Evolutionary conservation across 2,329 filamentous ascomycete genomes (phyloP).

Genomic region (Fusarium citri): DNA sequence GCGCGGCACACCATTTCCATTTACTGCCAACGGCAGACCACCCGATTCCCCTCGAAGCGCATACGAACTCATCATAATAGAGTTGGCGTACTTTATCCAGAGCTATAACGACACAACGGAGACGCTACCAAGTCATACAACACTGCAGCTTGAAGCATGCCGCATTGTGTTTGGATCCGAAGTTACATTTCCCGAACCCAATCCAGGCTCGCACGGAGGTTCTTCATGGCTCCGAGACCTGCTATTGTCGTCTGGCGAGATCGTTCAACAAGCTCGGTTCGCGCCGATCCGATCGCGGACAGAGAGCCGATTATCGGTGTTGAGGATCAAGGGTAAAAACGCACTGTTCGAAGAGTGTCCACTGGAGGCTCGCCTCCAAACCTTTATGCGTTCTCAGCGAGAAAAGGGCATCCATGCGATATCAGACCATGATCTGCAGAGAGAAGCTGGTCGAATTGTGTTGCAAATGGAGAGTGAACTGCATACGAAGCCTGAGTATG

Average conservation of each 20-base stretch:
- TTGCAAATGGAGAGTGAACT: slow-evolving; percentile 31
- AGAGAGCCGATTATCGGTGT: slow-evolving; percentile 21
- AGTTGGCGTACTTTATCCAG: slow-evolving; percentile 38
- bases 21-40: slow-evolving; percentile 27
- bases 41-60: slow-evolving; percentile 38
- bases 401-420: background rate
- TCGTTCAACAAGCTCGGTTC: slow-evolving; percentile 27
- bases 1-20: slow-evolving; percentile 32
- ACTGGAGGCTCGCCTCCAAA: slow-evolving; percentile 23
- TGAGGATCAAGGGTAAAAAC: slow-evolving; percentile 33
- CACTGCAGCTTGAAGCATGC: slow-evolving; percentile 32
- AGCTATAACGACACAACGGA: slow-evolving; percentile 26
- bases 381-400: slow-evolving; percentile 1
- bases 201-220: slow-evolving; percentile 6
- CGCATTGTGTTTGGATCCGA: slow-evolving; percentile 41
- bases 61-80: slow-evolving; percentile 39
- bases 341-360: slow-evolving; percentile 30
- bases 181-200: slow-evolving; percentile 16
- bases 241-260: slow-evolving; percentile 16
- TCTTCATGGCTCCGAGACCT: slow-evolving; percentile 32
- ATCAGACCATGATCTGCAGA: slow-evolving; percentile 16
- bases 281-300: slow-evolving; percentile 23
- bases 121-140: slow-evolving; percentile 21
- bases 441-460: slow-evolving; percentile 23
- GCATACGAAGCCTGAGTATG: slow-evolving; percentile 24